These are phyloP conservation scores for Clonostachys chloroleuca DNA, from an alignment of 2,329 filamentous ascomycete genomes.

Conservation along the genomic window DNA sequence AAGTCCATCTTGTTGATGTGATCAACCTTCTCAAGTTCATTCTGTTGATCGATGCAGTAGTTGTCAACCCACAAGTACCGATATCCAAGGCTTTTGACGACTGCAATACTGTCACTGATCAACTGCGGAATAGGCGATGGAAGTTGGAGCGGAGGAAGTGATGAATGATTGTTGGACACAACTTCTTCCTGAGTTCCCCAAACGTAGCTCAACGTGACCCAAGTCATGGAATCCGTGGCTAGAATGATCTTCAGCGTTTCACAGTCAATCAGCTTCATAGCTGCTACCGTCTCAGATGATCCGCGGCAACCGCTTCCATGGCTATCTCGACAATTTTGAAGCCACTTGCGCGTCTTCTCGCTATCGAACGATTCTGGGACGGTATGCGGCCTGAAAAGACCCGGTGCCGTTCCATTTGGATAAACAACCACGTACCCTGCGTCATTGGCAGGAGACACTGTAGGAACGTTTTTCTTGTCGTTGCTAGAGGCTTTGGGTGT, in stretches of 20 bases:
- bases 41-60: conserved; percentile 18
- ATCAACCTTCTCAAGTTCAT: conserved; percentile 7
- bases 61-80: conserved; percentile 18
- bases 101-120: conserved; percentile 9
- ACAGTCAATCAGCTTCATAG: background rate
- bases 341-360: too few species aligned
- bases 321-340: too few species aligned
- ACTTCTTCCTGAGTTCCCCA: background rate
- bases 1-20: conserved; percentile 16
- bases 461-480: too few species aligned
- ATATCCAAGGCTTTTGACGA: conserved; percentile 9
- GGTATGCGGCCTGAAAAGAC: too few species aligned
- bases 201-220: background rate
- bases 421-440: too few species aligned
- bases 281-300: too few species aligned
- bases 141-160: background rate
- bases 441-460: too few species aligned
- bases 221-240: too few species aligned
- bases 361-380: too few species aligned
- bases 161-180: background rate
- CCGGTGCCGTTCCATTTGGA: too few species aligned
- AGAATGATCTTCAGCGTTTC: background rate
- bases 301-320: too few species aligned
- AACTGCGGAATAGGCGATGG: background rate
- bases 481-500: too few species aligned